Evolutionary conservation across 192 early-diverging fungal species (phyloP).

Genomic region (Funneliformis geosporum): DNA sequence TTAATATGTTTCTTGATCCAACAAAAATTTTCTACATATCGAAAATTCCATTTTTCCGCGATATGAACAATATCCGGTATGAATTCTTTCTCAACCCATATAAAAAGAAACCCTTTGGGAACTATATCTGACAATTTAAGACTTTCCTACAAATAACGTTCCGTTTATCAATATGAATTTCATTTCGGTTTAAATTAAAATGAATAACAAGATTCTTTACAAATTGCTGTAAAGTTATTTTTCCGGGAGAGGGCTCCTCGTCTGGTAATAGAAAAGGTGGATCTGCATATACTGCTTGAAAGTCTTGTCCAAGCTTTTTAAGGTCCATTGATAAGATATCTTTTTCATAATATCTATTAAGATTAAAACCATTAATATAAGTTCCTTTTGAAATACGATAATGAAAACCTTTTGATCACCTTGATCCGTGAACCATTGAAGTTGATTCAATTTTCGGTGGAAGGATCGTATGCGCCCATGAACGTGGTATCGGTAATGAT

Average conservation of each 20-base stretch:
- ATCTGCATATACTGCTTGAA: slow-evolving; percentile 89
- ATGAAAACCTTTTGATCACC: slow-evolving; percentile 29
- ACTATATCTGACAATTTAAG: slow-evolving; percentile 65
- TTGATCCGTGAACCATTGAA: slow-evolving; percentile 36
- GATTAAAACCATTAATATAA: neutral
- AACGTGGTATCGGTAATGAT: slow-evolving; percentile 76
- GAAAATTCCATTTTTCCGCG: slow-evolving; percentile 79
- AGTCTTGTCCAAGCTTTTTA: slow-evolving; percentile 63
- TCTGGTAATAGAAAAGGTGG: slow-evolving; percentile 78
- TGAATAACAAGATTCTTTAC: slow-evolving; percentile 42
- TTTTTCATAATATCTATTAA: slow-evolving; percentile 44
- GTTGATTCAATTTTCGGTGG: slow-evolving; percentile 36
- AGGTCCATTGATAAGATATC: slow-evolving; percentile 52
- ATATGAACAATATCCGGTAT: slow-evolving; percentile 76
- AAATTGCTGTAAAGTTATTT: slow-evolving; percentile 68
- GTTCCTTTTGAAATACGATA: neutral
- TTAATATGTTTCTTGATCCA: slow-evolving; percentile 88
- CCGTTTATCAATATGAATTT: neutral
- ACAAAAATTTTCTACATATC: slow-evolving; percentile 96
- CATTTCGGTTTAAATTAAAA: slow-evolving; percentile 42
- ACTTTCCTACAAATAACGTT: slow-evolving; percentile 33
- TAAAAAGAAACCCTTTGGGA: slow-evolving; percentile 84
- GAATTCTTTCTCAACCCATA: slow-evolving; percentile 94
- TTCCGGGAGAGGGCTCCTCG: slow-evolving; percentile 57
- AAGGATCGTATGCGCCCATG: slow-evolving; percentile 83